Conservation (phyloP, 106 monocot genomes). For the Allium cepa region DNA sequence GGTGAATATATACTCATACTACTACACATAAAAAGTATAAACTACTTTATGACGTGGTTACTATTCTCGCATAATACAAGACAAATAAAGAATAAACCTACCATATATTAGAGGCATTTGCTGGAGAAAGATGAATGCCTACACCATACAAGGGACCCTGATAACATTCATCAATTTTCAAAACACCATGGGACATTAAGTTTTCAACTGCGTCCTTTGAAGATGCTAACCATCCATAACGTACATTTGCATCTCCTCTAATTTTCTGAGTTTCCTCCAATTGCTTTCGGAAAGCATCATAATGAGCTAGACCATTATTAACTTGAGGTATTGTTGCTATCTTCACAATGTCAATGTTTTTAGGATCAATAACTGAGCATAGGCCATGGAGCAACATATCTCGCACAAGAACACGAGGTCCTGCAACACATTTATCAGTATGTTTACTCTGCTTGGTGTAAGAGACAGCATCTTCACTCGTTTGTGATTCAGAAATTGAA, state of each 20-base stretch:
- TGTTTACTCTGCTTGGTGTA: slow-evolving; percentile 18
- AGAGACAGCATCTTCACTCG: slow-evolving; percentile 19
- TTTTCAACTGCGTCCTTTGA: slow-evolving; percentile 46
- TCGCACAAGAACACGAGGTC: slow-evolving; percentile 31
- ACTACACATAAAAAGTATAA: too few relatives aligned
- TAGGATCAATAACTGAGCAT: slow-evolving; percentile 34
- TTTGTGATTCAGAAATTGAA: slow-evolving; percentile 29
- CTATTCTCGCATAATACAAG: too few relatives aligned
- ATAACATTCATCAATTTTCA: slow-evolving; percentile 24
- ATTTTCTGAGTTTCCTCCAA: slow-evolving; percentile 30
- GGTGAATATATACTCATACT: too few relatives aligned
- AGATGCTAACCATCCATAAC: slow-evolving; percentile 84
- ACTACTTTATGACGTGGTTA: too few relatives aligned
- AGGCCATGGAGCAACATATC: slow-evolving; percentile 65
- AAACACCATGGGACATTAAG: slow-evolving; percentile 44
- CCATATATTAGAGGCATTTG: slow-evolving; percentile 59
- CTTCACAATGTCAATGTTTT: slow-evolving; percentile 64
- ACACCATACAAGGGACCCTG: slow-evolving; percentile 20
- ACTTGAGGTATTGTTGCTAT: slow-evolving; percentile 40
- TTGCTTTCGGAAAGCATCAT: slow-evolving; percentile 58
- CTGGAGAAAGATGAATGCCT: slow-evolving; percentile 64
- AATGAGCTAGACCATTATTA: slow-evolving; percentile 37
- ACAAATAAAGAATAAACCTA: slow-evolving; percentile 17
- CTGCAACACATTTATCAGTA: slow-evolving; percentile 1
- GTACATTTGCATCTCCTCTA: slow-evolving; percentile 77